Evolutionary conservation across 208 protist species (phyloP), one percentile per base, ranked within the genome.

Genomic region (Balamuthia mandrillaris): DNA sequence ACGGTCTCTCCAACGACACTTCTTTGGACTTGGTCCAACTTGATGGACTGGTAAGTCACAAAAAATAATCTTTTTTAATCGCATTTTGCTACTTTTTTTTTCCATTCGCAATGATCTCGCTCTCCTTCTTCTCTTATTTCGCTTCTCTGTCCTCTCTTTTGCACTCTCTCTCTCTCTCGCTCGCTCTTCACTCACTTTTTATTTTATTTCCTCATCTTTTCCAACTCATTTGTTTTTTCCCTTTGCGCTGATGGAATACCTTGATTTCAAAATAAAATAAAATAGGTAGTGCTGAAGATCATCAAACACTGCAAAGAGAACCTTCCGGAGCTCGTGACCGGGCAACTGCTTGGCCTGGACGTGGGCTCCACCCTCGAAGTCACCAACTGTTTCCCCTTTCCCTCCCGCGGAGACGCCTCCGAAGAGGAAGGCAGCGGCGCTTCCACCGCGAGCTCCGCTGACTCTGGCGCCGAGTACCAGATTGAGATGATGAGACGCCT

Each of bases 301-400:
- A 89, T 96, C 54, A 95, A 95, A 85, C 92, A 96, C 86, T 94
- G 90, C 87, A 78, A 88, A 39, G 92, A 94, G 60, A 88, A 84
- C 18, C 85, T 93, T 6, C 93, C 90, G 16, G 88, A 91, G 12
- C 75, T 92, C 31, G 91, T 92, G 9, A 89, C 91, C 24, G 93
- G 92, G 35, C 91, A 95, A 49, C 85, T 95, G 31, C 89, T 95
- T 10, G 94, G 93, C 51, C 77, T 96, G 42, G 90, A 95, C 84
- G 86, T 95, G 21, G 89, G 88, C n/a, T 86, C 81, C 27, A 88
- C 83, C 12, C 79, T 96, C 14, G 94, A 96, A 72, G 89, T 96
- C 10, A 94, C 91, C 45, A 94, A 93, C 85, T 90, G 88, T 65
- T 95, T 95, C 77, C 93, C 94, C 27, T 90, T 93, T 81, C 92